These are phyloP conservation scores for Lipomyces spencermartinsiae DNA, from an alignment of 805 yeast species.

Conservation along the genomic window DNA sequence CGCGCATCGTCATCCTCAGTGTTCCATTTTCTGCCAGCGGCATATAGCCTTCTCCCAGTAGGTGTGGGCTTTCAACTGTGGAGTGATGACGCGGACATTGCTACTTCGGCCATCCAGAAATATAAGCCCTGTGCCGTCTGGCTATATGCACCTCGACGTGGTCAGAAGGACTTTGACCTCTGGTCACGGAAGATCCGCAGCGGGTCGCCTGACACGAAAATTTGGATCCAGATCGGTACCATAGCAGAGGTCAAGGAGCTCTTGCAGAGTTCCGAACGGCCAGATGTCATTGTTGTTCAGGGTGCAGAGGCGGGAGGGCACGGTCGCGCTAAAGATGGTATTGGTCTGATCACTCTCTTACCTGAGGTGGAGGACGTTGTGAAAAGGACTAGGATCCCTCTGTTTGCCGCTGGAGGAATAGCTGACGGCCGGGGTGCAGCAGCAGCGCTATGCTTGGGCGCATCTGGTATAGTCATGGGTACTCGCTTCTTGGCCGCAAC, in stretches of 20 bases:
- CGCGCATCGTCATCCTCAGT: background rate
- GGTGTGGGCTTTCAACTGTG: slow-evolving; percentile 1
- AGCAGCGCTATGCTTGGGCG: background rate
- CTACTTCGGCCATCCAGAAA: background rate
- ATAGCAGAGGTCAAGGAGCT: background rate
- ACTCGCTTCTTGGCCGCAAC: slow-evolving; percentile 8
- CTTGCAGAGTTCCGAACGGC: background rate
- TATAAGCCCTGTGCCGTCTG: slow-evolving; percentile 6
- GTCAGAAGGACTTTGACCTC: background rate
- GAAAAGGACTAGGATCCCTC: background rate
- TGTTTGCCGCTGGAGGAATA: slow-evolving; percentile 5
- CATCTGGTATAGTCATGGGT: slow-evolving; percentile 3
- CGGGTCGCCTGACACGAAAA: background rate
- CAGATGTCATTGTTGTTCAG: slow-evolving; percentile 1
- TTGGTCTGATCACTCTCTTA: slow-evolving; percentile 3
- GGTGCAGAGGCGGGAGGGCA: slow-evolving; percentile 9
- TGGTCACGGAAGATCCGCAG: background rate
- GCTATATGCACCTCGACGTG: slow-evolving; percentile 5
- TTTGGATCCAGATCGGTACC: slow-evolving; percentile 7
- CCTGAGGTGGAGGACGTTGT: background rate
- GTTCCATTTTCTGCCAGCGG: background rate
- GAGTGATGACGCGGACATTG: background rate
- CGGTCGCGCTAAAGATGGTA: slow-evolving; percentile 1
- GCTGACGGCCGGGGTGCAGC: slow-evolving; percentile 2
- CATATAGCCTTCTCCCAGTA: background rate